Evolutionary conservation across 768 basidiomycete genomes (phyloP), one percentile per base, ranked within the genome.

Genomic region (Pleurotus tuoliensis): DNA sequence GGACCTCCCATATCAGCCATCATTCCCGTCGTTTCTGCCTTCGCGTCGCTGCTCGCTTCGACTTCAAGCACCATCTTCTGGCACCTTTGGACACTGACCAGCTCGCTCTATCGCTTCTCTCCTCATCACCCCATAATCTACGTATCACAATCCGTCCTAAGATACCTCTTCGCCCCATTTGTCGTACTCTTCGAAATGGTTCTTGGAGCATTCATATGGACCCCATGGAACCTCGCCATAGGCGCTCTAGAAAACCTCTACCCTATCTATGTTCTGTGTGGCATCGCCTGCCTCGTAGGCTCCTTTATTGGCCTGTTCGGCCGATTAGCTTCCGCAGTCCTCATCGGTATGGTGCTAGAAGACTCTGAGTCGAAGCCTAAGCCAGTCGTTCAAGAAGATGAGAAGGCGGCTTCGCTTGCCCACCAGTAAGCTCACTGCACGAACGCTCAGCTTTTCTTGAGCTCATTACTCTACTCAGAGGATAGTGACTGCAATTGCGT

Each of bases 201-300:
- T 5, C 57, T 76, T 20, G 72, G 78, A 46, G 39, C 77, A 20
- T 69, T 79, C 55, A 40, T 87, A 2, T 66, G 71, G 59, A 69
- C 73, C 18, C 86, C 86, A 0, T 79, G 77, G 60, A 59, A 63
- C 11, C 63, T 77, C 37, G 59, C 69, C 18, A 48, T 67, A 5
- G 76, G 71, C 63, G 55, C 79, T 24, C 64, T 77, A 15, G 73
- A 77, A 5, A 71, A 74, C 8, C 50, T 84, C 1, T 82, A 80
- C 47, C 84, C 84, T 0, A 50, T 84, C 34, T 86, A 85, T 59
- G 75, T 83, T 12, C 77, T 85, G 57, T 75, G 72, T 39, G 81
- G 81, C 1, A 76, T 81, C 1, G 83, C 84, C 1, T 82, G 80
- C 59, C 77, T 86, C 49, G 71, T 73, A 7, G 83, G 83, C 5